Evolutionary conservation across 371 early-diverging fungal genomes (phyloP).

Genomic region (Apophysomyces trapeziformis): DNA sequence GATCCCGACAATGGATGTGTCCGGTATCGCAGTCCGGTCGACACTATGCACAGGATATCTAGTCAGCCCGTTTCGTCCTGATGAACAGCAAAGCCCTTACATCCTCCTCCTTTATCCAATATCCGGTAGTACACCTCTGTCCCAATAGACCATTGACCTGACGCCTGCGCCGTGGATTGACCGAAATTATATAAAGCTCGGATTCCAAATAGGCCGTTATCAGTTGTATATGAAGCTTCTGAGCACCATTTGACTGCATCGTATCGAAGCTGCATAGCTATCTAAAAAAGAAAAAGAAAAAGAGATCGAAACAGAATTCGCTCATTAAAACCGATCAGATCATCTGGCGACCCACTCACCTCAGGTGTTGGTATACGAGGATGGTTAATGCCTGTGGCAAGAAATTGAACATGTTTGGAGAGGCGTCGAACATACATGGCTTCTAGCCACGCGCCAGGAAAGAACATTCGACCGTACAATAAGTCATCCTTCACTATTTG

Average conservation of each 20-base stretch:
- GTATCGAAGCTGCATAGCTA: constrained; percentile 77
- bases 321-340: background rate
- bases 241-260: constrained; percentile 76
- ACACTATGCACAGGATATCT: constrained; percentile 43
- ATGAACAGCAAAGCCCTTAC: constrained; percentile 50
- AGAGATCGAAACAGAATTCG: constrained; percentile 8
- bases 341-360: constrained; percentile 34
- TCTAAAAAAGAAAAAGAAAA: constrained; percentile 52
- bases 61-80: background rate
- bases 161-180: constrained; percentile 28
- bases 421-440: constrained; percentile 72
- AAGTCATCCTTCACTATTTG: constrained; percentile 54
- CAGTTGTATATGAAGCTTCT: constrained; percentile 77
- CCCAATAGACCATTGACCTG: constrained; percentile 75
- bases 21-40: constrained; percentile 73
- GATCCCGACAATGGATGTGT: constrained; percentile 59
- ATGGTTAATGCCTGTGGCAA: constrained; percentile 75
- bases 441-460: constrained; percentile 80
- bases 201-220: constrained; percentile 78
- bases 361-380: constrained; percentile 57
- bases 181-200: constrained; percentile 78
- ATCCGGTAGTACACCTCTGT: constrained; percentile 86
- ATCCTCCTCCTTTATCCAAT: constrained; percentile 85
- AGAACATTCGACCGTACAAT: constrained; percentile 74
- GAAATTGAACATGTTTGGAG: constrained; percentile 61